A percentile compares a stretch with the other conserved stretches of the same genome.
These are phyloP conservation scores for Exserohilum rostratum DNA, from an alignment of 2,329 filamentous ascomycete genomes.

Conservation along the genomic window DNA sequence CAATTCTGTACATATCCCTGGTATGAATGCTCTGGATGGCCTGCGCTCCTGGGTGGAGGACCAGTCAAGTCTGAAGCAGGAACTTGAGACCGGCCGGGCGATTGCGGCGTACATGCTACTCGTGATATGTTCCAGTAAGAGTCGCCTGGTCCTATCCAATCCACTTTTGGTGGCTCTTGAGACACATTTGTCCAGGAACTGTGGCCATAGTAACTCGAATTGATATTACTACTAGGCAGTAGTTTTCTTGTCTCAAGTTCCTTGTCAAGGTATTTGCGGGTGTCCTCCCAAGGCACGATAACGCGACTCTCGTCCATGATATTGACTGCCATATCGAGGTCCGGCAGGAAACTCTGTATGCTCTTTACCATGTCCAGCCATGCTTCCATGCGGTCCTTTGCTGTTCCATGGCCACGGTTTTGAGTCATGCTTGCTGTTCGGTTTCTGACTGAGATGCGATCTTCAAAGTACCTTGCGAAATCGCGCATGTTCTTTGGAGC, in stretches of 20 bases:
- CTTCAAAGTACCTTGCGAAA: constrained; percentile 47
- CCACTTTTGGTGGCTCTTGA: constrained; percentile 34
- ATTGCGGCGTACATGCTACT: constrained; percentile 50
- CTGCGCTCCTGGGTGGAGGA: constrained; percentile 38
- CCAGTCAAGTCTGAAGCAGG: constrained; percentile 46
- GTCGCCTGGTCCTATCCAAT: constrained; percentile 34
- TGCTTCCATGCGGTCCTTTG: constrained; percentile 47
- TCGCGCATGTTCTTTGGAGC: constrained; percentile 50
- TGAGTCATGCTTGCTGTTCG: constrained; percentile 42
- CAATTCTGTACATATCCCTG: constrained; percentile 57
- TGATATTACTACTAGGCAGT: constrained; percentile 33
- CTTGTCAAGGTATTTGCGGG: constrained; percentile 47
- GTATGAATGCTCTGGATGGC: constrained; percentile 41
- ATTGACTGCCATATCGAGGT: constrained; percentile 57
- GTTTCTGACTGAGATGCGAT: constrained; percentile 51
- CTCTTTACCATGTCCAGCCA: constrained; percentile 51
- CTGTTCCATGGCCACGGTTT: constrained; percentile 21
- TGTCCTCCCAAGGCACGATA: constrained; percentile 55
- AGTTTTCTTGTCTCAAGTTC: constrained; percentile 39
- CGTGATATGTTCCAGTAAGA: constrained; percentile 53
- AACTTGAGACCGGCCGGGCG: constrained; percentile 43
- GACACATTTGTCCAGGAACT: constrained; percentile 32
- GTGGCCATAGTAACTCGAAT: constrained; percentile 15
- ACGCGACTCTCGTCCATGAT: constrained; percentile 58
- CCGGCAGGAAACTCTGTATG: constrained; percentile 50